These are phyloP conservation scores for Paraphoma chrysanthemicola DNA, from an alignment of 2,329 filamentous ascomycete species.

Conservation along the genomic window DNA sequence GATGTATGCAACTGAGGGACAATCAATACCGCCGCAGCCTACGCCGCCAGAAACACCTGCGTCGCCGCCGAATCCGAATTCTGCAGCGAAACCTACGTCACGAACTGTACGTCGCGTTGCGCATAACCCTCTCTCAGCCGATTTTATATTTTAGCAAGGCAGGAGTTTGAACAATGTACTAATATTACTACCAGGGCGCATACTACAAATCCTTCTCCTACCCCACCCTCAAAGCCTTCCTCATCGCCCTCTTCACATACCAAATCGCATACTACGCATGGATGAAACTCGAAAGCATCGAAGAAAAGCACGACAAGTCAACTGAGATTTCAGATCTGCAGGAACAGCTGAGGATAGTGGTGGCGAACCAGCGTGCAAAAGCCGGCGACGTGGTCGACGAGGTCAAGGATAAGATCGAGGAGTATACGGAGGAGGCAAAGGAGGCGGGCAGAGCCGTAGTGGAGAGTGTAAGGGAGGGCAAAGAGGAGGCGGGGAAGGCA, in stretches of 20 bases:
- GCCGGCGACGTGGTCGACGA: conserved; percentile 12
- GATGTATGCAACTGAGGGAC: conserved; percentile 20
- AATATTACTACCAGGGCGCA: conserved; percentile 45
- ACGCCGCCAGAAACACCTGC: conserved; percentile 12
- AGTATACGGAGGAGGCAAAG: conserved; percentile 11
- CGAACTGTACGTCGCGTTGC: conserved; percentile 24
- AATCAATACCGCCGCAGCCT: conserved; percentile 6
- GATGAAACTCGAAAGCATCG: conserved; percentile 76
- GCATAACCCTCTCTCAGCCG: not conserved
- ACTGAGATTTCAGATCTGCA: conserved; percentile 29
- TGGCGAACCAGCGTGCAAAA: conserved; percentile 22
- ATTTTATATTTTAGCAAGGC: no score
- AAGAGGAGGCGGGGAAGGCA: conserved; percentile 17
- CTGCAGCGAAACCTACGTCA: conserved; percentile 23
- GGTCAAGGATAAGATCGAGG: conserved; percentile 8
- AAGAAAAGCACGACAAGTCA: conserved; percentile 64
- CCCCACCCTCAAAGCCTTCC: conserved; percentile 75
- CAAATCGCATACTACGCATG: conserved; percentile 78
- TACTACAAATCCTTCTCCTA: conserved; percentile 80
- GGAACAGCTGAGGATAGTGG: conserved; percentile 28
- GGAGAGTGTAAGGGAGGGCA: conserved; percentile 22
- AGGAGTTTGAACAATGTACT: no score
- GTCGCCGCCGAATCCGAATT: conserved; percentile 19
- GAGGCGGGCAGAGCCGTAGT: conserved; percentile 10
- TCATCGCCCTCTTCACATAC: conserved; percentile 79